A percentile compares a stretch with the other conserved stretches of the same genome.
These are phyloP conservation scores for Nicotiana rustica DNA, from an alignment of 305 asterid species.

Conservation along the genomic window DNA sequence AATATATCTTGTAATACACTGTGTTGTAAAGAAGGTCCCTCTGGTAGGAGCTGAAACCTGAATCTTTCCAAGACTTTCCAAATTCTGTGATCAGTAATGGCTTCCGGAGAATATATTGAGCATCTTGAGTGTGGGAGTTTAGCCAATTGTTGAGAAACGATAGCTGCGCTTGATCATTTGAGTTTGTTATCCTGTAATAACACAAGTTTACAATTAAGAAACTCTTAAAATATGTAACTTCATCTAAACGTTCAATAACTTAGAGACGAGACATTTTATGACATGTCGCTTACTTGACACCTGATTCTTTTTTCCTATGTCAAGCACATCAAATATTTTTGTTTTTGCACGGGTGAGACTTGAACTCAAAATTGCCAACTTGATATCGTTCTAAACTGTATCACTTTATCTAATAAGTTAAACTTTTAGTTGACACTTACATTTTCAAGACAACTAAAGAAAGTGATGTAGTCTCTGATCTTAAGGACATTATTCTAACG, in stretches of 20 bases:
- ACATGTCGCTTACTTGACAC: background rate
- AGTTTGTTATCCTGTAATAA: slow-evolving; percentile 63
- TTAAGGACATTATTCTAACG: background rate
- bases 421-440: background rate
- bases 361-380: background rate
- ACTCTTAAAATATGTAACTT: background rate
- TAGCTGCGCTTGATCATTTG: slow-evolving; percentile 56
- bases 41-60: slow-evolving; percentile 58
- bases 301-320: background rate
- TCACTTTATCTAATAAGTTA: background rate
- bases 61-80: slow-evolving; percentile 82
- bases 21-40: slow-evolving; percentile 68
- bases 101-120: slow-evolving; percentile 67
- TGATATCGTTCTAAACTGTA: background rate
- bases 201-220: background rate
- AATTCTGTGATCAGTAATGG: slow-evolving; percentile 80
- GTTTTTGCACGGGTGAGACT: background rate
- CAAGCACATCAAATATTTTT: background rate
- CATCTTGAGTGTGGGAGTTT: slow-evolving; percentile 71
- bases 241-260: background rate
- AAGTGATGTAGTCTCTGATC: background rate
- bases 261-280: background rate
- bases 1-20: slow-evolving; percentile 68
- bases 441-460: background rate
- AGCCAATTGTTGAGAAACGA: slow-evolving; percentile 77